Conservation (phyloP, 1,284 basidiomycete genomes). For the Bjerkandera adusta region DNA sequence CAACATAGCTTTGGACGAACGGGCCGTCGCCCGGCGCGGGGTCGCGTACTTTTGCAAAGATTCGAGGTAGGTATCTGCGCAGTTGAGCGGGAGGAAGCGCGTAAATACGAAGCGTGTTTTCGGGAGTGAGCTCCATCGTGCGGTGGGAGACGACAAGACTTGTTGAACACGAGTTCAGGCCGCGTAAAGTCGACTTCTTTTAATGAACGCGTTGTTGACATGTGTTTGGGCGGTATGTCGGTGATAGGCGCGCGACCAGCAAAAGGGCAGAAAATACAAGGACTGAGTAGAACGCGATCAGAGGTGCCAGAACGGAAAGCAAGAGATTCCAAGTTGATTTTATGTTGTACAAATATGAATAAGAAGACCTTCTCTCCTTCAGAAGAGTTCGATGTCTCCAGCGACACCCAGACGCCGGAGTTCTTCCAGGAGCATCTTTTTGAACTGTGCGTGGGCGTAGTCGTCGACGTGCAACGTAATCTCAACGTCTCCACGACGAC, state of each 20-base stretch:
- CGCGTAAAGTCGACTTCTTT: neutral
- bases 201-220: conserved; percentile 3
- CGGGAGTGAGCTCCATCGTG: neutral
- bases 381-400: neutral
- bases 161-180: too few relatives aligned
- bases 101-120: neutral
- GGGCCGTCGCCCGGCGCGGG: neutral
- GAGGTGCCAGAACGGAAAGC: too few relatives aligned
- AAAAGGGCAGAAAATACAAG: too few relatives aligned
- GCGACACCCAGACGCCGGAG: conserved; percentile 3
- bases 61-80: neutral
- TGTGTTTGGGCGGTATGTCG: conserved; percentile 1
- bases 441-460: neutral
- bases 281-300: too few relatives aligned
- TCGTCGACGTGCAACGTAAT: too few relatives aligned
- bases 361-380: too few relatives aligned
- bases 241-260: too few relatives aligned
- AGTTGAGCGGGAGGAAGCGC: neutral
- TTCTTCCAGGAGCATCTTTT: conserved; percentile 1
- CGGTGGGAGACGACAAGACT: neutral
- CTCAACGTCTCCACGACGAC: conserved; percentile 12
- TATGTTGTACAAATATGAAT: too few relatives aligned
- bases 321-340: too few relatives aligned
- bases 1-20: neutral
- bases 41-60: neutral